These are phyloP conservation scores for Candolleomyces efflorescens DNA, from an alignment of 768 basidiomycete species.

Conservation along the genomic window DNA sequence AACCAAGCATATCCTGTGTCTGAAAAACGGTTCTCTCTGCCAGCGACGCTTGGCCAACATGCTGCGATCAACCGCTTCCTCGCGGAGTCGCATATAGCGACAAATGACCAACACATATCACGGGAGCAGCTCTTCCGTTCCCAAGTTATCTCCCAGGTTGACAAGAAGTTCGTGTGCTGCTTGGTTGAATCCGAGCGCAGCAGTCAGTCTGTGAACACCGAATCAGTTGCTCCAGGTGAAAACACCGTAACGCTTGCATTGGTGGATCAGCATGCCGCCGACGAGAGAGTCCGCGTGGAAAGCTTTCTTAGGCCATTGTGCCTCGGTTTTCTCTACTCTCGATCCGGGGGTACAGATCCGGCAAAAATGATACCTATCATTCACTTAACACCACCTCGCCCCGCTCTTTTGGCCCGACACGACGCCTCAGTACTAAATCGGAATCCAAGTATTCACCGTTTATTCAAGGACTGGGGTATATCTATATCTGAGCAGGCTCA, in stretches of 20 bases:
- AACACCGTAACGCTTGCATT: slow-evolving; percentile 49
- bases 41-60: not conserved
- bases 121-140: slow-evolving; percentile 52
- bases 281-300: slow-evolving; percentile 93
- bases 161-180: slow-evolving; percentile 88
- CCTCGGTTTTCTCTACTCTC: slow-evolving; percentile 52
- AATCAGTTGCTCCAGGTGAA: not conserved
- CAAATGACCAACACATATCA: not conserved
- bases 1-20: slow-evolving; percentile 51
- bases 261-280: slow-evolving; percentile 98
- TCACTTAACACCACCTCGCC: slow-evolving; percentile 48
- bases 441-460: slow-evolving; percentile 35
- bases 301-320: slow-evolving; percentile 72
- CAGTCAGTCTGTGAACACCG: not conserved
- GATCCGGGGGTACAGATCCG: slow-evolving; percentile 22
- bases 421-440: slow-evolving; percentile 52
- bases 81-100: too few species aligned
- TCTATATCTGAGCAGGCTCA: slow-evolving; percentile 37
- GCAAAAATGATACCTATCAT: slow-evolving; percentile 32
- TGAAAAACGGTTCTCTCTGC: slow-evolving; percentile 21
- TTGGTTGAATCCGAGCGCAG: slow-evolving; percentile 25
- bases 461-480: slow-evolving; percentile 71
- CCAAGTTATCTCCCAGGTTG: slow-evolving; percentile 76
- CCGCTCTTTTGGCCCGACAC: slow-evolving; percentile 60
- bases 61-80: too few species aligned